Base-by-base conservation (phyloP, 371 early-diverging fungal species). In the Apophysomyces trapeziformis region DNA sequence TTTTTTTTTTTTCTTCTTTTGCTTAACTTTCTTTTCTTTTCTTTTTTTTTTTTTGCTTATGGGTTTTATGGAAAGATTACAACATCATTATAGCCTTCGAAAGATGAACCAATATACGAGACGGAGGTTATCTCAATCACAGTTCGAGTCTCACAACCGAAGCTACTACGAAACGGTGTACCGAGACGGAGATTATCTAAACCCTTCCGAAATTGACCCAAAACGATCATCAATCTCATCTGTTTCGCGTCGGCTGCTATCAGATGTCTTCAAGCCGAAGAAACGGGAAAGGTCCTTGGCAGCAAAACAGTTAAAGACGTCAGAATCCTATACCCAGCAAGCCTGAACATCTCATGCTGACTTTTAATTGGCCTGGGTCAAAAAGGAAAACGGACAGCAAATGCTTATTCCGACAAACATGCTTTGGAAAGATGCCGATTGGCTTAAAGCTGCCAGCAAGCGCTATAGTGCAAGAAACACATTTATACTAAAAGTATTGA, bases 91-190 rank as follows among this genome's bases (percentile, higher is more conserved):
- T 46, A 77, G 75, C 35, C 64, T 79, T 37, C 67, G 70, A 14
- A 75, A 77, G 70, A 66, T 77, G 5, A 73, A 77, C 58, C 75
- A 77, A 67, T 82, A 79, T 50, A 82, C 82, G 4, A 72, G 67
- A 58, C 72, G 82, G 68, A 65, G 82, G 57, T 50, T 68, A 13
- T 72, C 73, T 4, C 78, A 82, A 60, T 74, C 79, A 4, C 74
- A 75, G 37, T 82, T 82, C 58, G 73, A 75, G 43, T 75, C 71
- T 1, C 78, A 74, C 43, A 76, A 79, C 50, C 70, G 77, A n/a
- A 65, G 61, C 7, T 82, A 79, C 38, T 79, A 82, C 62, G 73
- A 79, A 32, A 64, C 38, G 14, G 71, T 61, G 12, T 82, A 82
- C 54, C 65, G 60, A 11, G 74, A 82, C 66, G 82, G 82, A 35